These are phyloP conservation scores for Bidens hawaiensis DNA, from an alignment of 140 eudicot genomes.

Conservation along the genomic window DNA sequence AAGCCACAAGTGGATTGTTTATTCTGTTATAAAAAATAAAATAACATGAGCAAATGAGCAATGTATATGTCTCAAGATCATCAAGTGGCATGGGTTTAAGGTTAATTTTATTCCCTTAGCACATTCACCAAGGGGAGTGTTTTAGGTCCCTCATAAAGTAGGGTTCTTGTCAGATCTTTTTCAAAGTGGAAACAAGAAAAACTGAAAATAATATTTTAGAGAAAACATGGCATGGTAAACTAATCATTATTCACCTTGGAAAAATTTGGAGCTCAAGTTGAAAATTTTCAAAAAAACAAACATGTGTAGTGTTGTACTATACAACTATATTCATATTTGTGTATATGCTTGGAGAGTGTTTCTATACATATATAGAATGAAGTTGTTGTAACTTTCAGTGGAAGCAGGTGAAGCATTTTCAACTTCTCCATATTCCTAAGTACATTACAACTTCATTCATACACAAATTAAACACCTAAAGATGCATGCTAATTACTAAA, in stretches of 20 bases:
- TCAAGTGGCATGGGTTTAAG: constrained; percentile 33
- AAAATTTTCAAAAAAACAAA: constrained; percentile 20
- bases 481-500: constrained; percentile 2
- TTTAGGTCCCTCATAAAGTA: constrained; percentile 50
- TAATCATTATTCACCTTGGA: constrained; percentile 41
- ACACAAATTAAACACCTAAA: constrained; percentile 6
- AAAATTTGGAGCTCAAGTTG: constrained; percentile 21
- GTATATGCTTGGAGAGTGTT: constrained; percentile 15
- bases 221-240: constrained; percentile 69
- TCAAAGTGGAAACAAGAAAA: constrained; percentile 36
- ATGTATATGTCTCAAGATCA: constrained; percentile 20
- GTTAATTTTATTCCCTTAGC: constrained; percentile 28
- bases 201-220: constrained; percentile 26
- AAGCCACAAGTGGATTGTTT: constrained; percentile 17
- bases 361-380: constrained; percentile 13
- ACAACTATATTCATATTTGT: constrained; percentile 20
- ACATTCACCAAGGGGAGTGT: constrained; percentile 81
- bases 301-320: constrained; percentile 20
- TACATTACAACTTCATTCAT: constrained; percentile 5
- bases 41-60: not conserved
- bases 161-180: constrained; percentile 65
- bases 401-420: constrained; percentile 39
- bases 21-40: constrained; percentile 2
- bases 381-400: constrained; percentile 36
- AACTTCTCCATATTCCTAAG: constrained; percentile 30